Percentiles rank a stretch among this genome's conserved stretches.
These are phyloP conservation scores for Adansonia grandidieri DNA, from an alignment of 441 rosid species.

Conservation along the genomic window DNA sequence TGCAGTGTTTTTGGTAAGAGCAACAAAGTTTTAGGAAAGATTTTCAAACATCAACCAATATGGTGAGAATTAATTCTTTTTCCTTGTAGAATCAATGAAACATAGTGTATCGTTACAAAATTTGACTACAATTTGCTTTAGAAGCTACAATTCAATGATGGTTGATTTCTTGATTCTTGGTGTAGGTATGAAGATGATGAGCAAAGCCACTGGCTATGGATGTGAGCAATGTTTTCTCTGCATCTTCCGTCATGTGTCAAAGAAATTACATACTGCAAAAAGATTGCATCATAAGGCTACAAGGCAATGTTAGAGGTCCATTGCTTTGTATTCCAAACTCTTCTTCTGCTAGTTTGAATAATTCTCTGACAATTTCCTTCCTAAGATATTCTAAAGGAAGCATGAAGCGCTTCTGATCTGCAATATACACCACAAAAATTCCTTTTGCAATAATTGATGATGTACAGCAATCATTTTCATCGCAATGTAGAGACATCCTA, in stretches of 20 bases:
- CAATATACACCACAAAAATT: constrained; percentile 34
- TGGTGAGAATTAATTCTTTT: not conserved
- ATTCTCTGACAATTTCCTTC: constrained; percentile 25
- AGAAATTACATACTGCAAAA: constrained; percentile 34
- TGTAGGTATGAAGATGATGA: not conserved
- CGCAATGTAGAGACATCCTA: not conserved
- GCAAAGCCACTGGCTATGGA: constrained; percentile 21
- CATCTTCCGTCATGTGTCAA: constrained; percentile 21
- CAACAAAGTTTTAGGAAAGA: not conserved
- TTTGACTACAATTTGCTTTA: not conserved
- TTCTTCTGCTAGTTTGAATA: constrained; percentile 31
- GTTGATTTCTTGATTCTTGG: constrained; percentile 11
- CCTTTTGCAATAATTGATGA: constrained; percentile 26
- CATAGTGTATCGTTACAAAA: not conserved
- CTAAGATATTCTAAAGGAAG: constrained; percentile 31
- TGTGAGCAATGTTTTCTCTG: constrained; percentile 32
- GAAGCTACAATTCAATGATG: not conserved
- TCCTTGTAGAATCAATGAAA: not conserved
- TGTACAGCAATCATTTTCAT: not conserved
- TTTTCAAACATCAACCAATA: not conserved
- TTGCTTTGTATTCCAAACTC: constrained; percentile 37
- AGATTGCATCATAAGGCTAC: constrained; percentile 42
- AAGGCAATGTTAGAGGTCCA: constrained; percentile 38
- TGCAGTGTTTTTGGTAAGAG: not conserved
- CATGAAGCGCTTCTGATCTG: constrained; percentile 30